Evolutionary conservation across 768 basidiomycete genomes (phyloP).

Genomic region (Hericium erinaceus): DNA sequence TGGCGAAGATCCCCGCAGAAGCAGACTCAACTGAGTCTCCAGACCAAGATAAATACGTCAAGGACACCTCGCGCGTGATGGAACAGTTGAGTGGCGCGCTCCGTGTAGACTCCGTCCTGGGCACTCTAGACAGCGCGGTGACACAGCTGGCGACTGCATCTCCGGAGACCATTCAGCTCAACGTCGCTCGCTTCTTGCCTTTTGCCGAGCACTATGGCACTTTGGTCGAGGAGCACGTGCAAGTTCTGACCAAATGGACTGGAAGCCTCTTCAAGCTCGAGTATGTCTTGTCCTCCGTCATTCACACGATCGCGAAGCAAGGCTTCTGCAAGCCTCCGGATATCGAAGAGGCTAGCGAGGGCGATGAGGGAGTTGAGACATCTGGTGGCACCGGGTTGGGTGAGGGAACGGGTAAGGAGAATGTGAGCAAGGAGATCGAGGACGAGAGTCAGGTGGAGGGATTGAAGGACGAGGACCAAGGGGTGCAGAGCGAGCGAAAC

Average conservation of each 20-base stretch:
- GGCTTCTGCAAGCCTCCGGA: conserved; percentile 94
- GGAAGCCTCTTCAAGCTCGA: conserved; percentile 78
- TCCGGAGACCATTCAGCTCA: conserved; percentile 22
- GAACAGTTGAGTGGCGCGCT: conserved; percentile 40
- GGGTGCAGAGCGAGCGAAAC: neutral
- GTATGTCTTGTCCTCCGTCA: conserved; percentile 64
- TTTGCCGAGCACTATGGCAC: conserved; percentile 62
- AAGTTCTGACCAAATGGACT: conserved; percentile 51
- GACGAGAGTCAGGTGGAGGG: conserved; percentile 97
- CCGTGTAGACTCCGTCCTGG: conserved; percentile 34
- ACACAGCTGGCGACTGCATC: conserved; percentile 27
- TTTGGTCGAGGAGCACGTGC: conserved; percentile 51
- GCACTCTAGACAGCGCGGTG: conserved; percentile 32
- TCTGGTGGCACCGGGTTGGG: conserved; percentile 82
- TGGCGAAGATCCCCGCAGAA: conserved; percentile 30
- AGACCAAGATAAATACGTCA: conserved; percentile 40
- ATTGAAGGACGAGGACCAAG: conserved; percentile 44
- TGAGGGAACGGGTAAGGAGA: conserved; percentile 74
- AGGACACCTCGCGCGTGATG: conserved; percentile 34
- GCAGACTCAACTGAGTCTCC: conserved; percentile 17
- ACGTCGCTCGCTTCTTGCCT: conserved; percentile 48
- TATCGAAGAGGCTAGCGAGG: conserved; percentile 41
- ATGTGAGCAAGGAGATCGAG: conserved; percentile 90
- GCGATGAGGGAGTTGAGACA: conserved; percentile 36
- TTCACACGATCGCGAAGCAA: conserved; percentile 66